phyloP scores from a whole-genome alignment of 2,329 filamentous ascomycete genomes.

The Trichoderma asperellum region DNA sequence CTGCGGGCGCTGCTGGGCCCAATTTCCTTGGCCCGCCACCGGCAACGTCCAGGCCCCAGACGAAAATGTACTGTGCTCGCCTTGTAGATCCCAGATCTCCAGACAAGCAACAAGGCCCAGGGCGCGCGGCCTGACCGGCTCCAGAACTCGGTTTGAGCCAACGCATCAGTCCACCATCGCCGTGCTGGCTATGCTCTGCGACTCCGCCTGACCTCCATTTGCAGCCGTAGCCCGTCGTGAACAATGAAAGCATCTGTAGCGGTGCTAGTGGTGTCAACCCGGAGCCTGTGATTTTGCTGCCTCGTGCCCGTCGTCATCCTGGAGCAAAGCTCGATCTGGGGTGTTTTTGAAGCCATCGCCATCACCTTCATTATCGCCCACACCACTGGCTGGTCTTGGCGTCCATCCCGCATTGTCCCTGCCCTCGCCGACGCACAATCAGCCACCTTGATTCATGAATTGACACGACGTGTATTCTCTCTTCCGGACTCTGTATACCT shows the following conservation, averaged over 20 bases:
- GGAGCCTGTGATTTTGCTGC: background rate
- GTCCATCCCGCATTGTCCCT: background rate
- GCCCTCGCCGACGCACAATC: background rate
- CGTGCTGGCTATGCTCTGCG: slow-evolving; percentile 12
- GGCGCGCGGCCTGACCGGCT: slow-evolving; percentile 29
- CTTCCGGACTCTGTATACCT: background rate
- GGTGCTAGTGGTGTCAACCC: background rate
- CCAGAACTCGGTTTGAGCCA: slow-evolving; percentile 26
- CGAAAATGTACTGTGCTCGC: background rate
- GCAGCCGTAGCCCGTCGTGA: background rate
- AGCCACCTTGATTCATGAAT: background rate
- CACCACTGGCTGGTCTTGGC: background rate
- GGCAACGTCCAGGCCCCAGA: background rate
- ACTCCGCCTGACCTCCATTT: slow-evolving; percentile 4
- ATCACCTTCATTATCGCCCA: slow-evolving; percentile 1
- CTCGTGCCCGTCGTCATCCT: background rate
- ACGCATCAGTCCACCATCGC: slow-evolving; percentile 34
- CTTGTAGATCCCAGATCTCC: slow-evolving; percentile 24
- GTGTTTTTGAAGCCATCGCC: slow-evolving; percentile 27
- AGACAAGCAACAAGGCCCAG: slow-evolving; percentile 3
- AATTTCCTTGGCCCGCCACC: background rate
- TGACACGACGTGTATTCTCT: background rate
- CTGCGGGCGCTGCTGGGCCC: background rate
- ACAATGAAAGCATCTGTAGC: background rate
- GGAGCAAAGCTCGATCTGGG: background rate